Base-by-base conservation (phyloP, 805 yeast genomes). In the Wickerhamiella kurtzmanii region DNA sequence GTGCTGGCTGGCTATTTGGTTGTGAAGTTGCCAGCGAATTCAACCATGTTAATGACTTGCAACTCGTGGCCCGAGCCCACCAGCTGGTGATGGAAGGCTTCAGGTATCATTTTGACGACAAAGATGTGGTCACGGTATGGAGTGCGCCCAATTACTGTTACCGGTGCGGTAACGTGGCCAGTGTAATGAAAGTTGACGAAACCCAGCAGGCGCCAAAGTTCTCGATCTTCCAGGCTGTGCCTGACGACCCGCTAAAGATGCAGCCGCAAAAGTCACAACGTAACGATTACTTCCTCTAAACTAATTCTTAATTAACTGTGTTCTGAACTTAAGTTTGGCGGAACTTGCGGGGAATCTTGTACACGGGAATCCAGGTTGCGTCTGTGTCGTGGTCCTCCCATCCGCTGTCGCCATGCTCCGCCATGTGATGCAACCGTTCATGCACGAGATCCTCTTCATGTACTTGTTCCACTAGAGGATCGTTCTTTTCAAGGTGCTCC, bases 31-130 rank as follows among this genome's bases (percentile, higher is more conserved):
- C 95, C 16, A 70, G 96, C 48, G 97, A 92, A 64, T 92, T 92
- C 67, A 92, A 89, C 66, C 95, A 92, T 64, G 94, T 89, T 47
- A 89, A 92, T 63, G 87, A 87, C 53, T 70, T 92, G 51, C 77
- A 77, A 53, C 69, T 89, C 55, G 87, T 89, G 49, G 96, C 98
- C 9, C 74, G 98, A 57, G 97, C 97, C 0, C 98, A 89, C 68
- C 98, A 89, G 66, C 75, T 89, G 64, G 97, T 92, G 18, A 94
- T 92, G 96, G 98, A 89, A 63, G 98, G 98, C 1, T 89, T 86
- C 72, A 76, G 89, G 56, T 92, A 88, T 63, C 97, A 92, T 67
- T 92, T 92, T 69, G 86, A 87, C 52, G 96, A 89, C 55, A 85
- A 87, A 59, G 95, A 85, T 60, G 96, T 89, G 45, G 98, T 89